Percentiles rank a stretch among this genome's conserved stretches.
Evolutionary conservation across 2,329 filamentous ascomycete species (phyloP).

Genomic region (Lecanicillium sp.): DNA sequence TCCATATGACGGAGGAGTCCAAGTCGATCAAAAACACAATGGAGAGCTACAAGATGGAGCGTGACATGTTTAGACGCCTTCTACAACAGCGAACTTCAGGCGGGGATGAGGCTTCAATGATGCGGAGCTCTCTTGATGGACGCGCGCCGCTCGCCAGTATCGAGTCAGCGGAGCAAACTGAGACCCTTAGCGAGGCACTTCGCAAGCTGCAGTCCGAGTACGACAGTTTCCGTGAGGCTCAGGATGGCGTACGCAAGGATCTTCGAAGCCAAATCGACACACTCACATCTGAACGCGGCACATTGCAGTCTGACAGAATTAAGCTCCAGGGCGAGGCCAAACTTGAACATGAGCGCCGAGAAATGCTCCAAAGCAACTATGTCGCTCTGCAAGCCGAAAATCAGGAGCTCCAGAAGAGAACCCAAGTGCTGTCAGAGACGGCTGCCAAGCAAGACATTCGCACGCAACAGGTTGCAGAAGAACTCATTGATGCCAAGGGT

Average conservation of each 20-base stretch:
- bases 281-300: slow-evolving; percentile 72
- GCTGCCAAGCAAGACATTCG: slow-evolving; percentile 84
- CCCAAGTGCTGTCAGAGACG: slow-evolving; percentile 67
- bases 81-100: slow-evolving; percentile 62
- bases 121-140: slow-evolving; percentile 64
- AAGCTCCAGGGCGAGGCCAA: slow-evolving; percentile 73
- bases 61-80: slow-evolving; percentile 96
- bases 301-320: slow-evolving; percentile 74
- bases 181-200: slow-evolving; percentile 64
- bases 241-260: slow-evolving; percentile 70
- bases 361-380: slow-evolving; percentile 86
- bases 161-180: slow-evolving; percentile 48
- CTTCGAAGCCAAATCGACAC: slow-evolving; percentile 79
- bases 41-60: slow-evolving; percentile 89
- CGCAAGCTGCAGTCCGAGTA: slow-evolving; percentile 86
- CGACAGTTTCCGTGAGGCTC: slow-evolving; percentile 82
- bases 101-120: slow-evolving; percentile 57
- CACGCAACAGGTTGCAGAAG: slow-evolving; percentile 87
- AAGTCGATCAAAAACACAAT: slow-evolving; percentile 74
- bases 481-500: slow-evolving; percentile 78
- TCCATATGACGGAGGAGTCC: slow-evolving; percentile 75
- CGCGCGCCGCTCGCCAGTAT: slow-evolving; percentile 51
- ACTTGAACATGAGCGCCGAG: slow-evolving; percentile 74
- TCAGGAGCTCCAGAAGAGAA: slow-evolving; percentile 75
- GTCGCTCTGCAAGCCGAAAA: slow-evolving; percentile 79